These are phyloP conservation scores for Erigeron philadelphicus DNA, from an alignment of 140 eudicot genomes.

Conservation along the genomic window DNA sequence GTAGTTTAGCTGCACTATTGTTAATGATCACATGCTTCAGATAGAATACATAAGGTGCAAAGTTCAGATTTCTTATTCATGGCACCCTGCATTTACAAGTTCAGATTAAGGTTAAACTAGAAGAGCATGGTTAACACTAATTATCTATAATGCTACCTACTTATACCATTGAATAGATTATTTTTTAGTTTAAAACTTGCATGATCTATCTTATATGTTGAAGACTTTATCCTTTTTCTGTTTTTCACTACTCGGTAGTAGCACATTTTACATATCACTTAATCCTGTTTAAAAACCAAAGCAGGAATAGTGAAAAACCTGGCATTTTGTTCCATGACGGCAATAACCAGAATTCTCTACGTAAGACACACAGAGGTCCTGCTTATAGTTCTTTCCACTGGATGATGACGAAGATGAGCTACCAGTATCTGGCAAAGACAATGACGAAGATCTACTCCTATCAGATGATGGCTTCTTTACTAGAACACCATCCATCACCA, in stretches of 20 bases:
- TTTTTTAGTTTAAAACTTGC: slow-evolving; percentile 1
- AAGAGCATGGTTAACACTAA: neutral
- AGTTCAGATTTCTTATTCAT: neutral
- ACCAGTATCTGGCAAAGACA: slow-evolving; percentile 40
- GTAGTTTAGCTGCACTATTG: neutral
- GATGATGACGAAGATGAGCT: slow-evolving; percentile 37
- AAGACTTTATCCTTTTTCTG: neutral
- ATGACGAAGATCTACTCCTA: slow-evolving; percentile 30
- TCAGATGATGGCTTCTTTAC: slow-evolving; percentile 26
- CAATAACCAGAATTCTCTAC: slow-evolving; percentile 49
- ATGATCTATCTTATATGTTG: neutral
- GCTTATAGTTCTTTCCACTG: slow-evolving; percentile 33
- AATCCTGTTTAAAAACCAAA: slow-evolving; percentile 3
- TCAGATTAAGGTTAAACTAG: slow-evolving; percentile 11
- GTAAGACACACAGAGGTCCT: slow-evolving; percentile 40
- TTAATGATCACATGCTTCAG: neutral
- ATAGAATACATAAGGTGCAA: neutral
- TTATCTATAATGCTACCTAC: neutral
- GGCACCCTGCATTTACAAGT: slow-evolving; percentile 16
- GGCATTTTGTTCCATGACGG: slow-evolving; percentile 51
- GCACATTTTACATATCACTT: neutral
- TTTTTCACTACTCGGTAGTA: neutral
- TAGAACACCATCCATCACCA: slow-evolving; percentile 59
- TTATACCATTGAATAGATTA: neutral
- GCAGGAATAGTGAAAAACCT: slow-evolving; percentile 35